Percentiles rank a stretch among this genome's conserved stretches.
These are phyloP conservation scores for Casuarina glauca DNA, from an alignment of 306 rosid genomes.

Conservation along the genomic window DNA sequence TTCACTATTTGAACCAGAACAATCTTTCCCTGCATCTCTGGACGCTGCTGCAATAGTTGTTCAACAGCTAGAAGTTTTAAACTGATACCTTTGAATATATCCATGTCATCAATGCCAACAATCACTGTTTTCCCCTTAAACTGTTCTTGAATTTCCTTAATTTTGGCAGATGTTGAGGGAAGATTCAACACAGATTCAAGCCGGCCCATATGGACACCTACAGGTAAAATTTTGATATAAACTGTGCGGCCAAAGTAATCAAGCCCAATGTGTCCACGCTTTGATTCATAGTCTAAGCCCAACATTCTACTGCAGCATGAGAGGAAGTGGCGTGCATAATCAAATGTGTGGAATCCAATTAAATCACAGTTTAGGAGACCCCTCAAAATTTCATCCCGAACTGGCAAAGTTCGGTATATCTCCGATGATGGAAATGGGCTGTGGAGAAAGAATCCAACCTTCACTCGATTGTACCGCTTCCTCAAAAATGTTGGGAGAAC, in stretches of 20 bases:
- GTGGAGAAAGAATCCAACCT: slow-evolving; percentile 85
- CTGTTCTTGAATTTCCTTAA: slow-evolving; percentile 67
- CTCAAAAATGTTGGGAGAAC: slow-evolving; percentile 86
- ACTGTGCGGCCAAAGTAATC: slow-evolving; percentile 88
- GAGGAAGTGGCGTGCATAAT: slow-evolving; percentile 88
- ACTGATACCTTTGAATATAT: slow-evolving; percentile 83
- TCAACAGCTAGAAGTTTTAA: slow-evolving; percentile 74
- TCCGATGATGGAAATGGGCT: slow-evolving; percentile 89
- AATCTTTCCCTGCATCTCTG: slow-evolving; percentile 53
- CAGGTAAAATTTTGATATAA: slow-evolving; percentile 78
- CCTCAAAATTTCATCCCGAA: slow-evolving; percentile 74
- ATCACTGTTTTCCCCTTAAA: slow-evolving; percentile 58
- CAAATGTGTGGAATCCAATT: slow-evolving; percentile 87
- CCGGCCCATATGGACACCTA: slow-evolving; percentile 85
- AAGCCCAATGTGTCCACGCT: slow-evolving; percentile 88
- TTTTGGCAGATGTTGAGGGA: slow-evolving; percentile 53
- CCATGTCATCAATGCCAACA: slow-evolving; percentile 85
- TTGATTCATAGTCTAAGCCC: slow-evolving; percentile 84
- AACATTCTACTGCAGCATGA: slow-evolving; percentile 96
- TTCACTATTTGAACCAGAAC: slow-evolving; percentile 81
- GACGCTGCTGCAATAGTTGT: slow-evolving; percentile 70
- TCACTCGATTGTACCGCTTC: slow-evolving; percentile 59
- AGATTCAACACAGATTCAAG: slow-evolving; percentile 74
- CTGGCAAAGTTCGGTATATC: slow-evolving; percentile 77
- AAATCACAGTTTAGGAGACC: slow-evolving; percentile 79